Evolutionary conservation across 2,329 filamentous ascomycete genomes (phyloP), one percentile per base, ranked within the genome.

Genomic region (Arthrinium phaeospermum): DNA sequence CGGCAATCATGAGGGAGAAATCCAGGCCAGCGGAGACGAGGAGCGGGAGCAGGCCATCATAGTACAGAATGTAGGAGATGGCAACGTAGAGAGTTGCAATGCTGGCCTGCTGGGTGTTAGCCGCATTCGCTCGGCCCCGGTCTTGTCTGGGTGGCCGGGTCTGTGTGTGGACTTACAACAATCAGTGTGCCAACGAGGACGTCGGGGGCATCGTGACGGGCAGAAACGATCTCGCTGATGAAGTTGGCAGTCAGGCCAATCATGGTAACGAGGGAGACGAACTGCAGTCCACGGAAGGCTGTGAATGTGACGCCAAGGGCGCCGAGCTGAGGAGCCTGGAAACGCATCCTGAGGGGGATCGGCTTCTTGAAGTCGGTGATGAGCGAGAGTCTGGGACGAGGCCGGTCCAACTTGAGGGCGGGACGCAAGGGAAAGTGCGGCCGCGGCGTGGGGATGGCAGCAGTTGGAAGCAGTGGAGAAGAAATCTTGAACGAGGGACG

Each of bases 241-340:
- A 98, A 97, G 82, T 95, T 94, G 78, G 92, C 90, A 0, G 91
- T 91, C 81, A 98, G 90, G 67, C 94, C 94, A 75, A 97, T 92
- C 76, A 96, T 91, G 72, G 91, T 86, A 72, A 96, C 86, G 79
- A 98, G 91, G 37, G 90, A 90, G 74, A 93, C 83, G 73, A 90
- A 87, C 80, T 97, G 91, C 76, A 95, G 86, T 72, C 88, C 86
- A 68, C 95, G 92, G 76, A 92, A 89, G 76, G 91, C 85, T 72
- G 93, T 91, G 85, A 97, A 97, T 76, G 92, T 93, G 77, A 92
- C 90, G 81, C 93, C 94, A 76, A 96, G 85, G 80, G 92, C 92
- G 77, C 93, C 92, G 81, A 92, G 85, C 82, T 87, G 82, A 81
- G 90, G 84, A 73, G 82, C 75, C 68, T 80, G 81, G 74, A 83